Percentiles rank a stretch among this genome's conserved stretches.
Evolutionary conservation across 768 basidiomycete genomes (phyloP).

Genomic region (Mycena haematopus): DNA sequence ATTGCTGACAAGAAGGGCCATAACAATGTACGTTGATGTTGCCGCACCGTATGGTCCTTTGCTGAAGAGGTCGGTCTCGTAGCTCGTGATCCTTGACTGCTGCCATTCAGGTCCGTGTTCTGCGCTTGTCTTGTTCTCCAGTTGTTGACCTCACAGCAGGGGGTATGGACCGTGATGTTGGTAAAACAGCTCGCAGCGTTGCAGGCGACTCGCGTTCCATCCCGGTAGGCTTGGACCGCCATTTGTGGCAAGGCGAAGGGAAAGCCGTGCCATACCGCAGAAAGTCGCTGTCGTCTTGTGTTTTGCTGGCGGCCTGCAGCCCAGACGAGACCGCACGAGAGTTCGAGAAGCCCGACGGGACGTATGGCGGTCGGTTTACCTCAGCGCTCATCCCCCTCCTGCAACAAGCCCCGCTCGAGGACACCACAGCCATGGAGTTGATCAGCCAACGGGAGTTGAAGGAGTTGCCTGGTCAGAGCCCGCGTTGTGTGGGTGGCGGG

Average conservation of each 20-base stretch:
- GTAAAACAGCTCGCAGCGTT: background rate
- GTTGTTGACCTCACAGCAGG: background rate
- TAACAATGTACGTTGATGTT: conserved; percentile 3
- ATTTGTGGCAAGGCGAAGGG: background rate
- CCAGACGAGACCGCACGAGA: conserved; percentile 13
- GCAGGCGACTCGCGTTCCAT: background rate
- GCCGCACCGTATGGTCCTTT: background rate
- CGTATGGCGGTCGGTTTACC: conserved; percentile 4
- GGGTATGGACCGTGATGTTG: background rate
- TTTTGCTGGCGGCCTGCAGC: conserved; percentile 22
- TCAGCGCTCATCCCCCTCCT: background rate
- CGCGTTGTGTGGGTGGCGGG: conserved; percentile 1
- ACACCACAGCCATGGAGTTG: conserved; percentile 2
- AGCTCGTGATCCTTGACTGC: conserved; percentile 13
- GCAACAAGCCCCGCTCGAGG: background rate
- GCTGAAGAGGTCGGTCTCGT: background rate
- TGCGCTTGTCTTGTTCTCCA: background rate
- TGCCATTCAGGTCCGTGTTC: conserved; percentile 5
- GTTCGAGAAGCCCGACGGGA: background rate
- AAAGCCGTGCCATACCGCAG: background rate
- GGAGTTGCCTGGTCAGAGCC: background rate
- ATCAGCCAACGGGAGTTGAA: background rate
- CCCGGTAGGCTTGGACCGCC: background rate
- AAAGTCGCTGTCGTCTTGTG: background rate
- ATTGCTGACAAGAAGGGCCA: conserved; percentile 5